phyloP scores from a whole-genome alignment of 176 grass and related monocot genomes.

The Hsuehochloa calcarea region DNA sequence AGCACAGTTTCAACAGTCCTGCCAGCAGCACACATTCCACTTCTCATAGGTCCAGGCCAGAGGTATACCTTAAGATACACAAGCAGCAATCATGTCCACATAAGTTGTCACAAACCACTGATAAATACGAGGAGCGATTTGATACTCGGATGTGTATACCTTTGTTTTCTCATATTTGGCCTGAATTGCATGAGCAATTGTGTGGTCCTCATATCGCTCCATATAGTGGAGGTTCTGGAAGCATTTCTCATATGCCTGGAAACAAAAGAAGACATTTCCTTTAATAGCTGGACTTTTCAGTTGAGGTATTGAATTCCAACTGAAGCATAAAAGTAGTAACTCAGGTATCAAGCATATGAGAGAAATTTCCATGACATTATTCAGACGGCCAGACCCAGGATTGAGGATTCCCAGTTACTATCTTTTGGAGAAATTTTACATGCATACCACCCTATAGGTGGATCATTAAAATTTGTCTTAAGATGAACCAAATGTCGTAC shows the following conservation, averaged over 20 bases:
- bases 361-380: not conserved
- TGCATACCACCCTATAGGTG: not conserved
- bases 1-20: conserved; percentile 80
- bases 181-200: conserved; percentile 90
- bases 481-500: not conserved
- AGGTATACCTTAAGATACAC: conserved; percentile 68
- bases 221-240: conserved; percentile 98
- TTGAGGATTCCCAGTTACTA: not conserved
- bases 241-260: conserved; percentile 95
- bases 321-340: not conserved
- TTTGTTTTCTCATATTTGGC: conserved; percentile 97
- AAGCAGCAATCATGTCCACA: conserved; percentile 14
- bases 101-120: not conserved
- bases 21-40: conserved; percentile 63
- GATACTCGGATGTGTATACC: conserved; percentile 29
- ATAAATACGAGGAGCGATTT: conserved; percentile 1
- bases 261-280: conserved; percentile 19
- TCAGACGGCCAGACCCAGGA: not conserved
- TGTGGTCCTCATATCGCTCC: conserved; percentile 92
- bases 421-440: not conserved
- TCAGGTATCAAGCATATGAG: not conserved
- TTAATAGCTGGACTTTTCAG: conserved; percentile 13
- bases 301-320: not conserved
- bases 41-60: conserved; percentile 77
- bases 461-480: not conserved